Base-by-base conservation (phyloP, 2,329 filamentous ascomycete species). In the Westerdykella ornata region DNA sequence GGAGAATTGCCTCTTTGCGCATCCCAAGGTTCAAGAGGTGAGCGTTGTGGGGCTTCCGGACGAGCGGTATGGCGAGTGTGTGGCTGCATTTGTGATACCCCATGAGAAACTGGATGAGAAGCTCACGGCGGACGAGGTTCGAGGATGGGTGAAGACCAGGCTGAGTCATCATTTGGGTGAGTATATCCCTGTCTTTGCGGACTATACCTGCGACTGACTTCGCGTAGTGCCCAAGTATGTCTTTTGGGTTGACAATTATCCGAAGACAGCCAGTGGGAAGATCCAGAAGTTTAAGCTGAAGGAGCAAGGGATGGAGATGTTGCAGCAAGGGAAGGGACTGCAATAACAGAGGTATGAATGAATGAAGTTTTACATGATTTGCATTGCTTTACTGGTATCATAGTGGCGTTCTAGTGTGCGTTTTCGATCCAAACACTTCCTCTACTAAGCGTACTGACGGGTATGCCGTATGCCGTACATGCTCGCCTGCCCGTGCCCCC, bases 221-320 rank as follows among this genome's bases (percentile, higher is more conserved):
- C 17, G 35, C 41, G 30, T 15, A 76, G 86, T 86, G 39, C 90
- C 90, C 0, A 92, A 85, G 66, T 80, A 90, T 60, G 77, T 97
- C n/a, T 95, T 95, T 61, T 95, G 85, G 77, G 73, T 85, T 0
- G 75, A 82, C 1, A 78, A 81, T n/a, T 94, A 86, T 62, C 90
- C 90, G 15, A 96, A 95, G 76, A 98, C 92, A 28, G 85, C 88
- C 5, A 95, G 88, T 63, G 90, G 90, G 17, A 98, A 98, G 77
- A 89, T 97, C 42, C 88, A 95, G 70, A 96, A 97, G 70, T 96
- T 85, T 63, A 90, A 84, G 70, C 65, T 97, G 56, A 77, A 79
- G 57, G 84, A 88, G 13, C 70, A 75, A 56, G 89, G 79, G 0
- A 59, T 76, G 30, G 53, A 69, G 49, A 49, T 77, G 40, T 47